A percentile compares a stretch with the other conserved stretches of the same genome.
Conservation (phyloP, 2,329 filamentous ascomycete species). For the Torrubiellomyces zombiae region DNA sequence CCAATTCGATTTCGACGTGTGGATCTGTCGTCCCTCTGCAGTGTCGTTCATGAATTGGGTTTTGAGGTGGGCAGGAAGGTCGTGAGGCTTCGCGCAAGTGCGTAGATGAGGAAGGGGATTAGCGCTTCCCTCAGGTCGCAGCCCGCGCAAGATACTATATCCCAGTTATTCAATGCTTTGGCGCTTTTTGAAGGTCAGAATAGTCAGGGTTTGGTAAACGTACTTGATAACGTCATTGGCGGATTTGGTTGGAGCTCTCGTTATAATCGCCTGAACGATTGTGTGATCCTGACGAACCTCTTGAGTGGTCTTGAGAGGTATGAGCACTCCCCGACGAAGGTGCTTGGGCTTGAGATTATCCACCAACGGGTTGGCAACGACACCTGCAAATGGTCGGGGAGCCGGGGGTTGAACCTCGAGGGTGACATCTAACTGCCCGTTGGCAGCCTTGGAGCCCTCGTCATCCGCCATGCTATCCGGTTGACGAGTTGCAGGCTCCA, state of each 20-base stretch:
- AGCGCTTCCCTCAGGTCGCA: slow-evolving; percentile 43
- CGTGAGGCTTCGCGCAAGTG: slow-evolving; percentile 55
- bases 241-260: slow-evolving; percentile 53
- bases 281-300: slow-evolving; percentile 43
- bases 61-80: slow-evolving; percentile 50
- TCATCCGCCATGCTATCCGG: slow-evolving; percentile 2
- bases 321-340: slow-evolving; percentile 30
- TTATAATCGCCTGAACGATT: slow-evolving; percentile 49
- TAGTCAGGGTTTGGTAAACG: background rate
- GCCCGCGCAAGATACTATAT: slow-evolving; percentile 34
- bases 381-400: slow-evolving; percentile 2
- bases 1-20: slow-evolving; percentile 42
- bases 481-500: no score
- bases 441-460: background rate
- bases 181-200: no score
- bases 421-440: slow-evolving; percentile 1
- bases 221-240: slow-evolving; percentile 61
- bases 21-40: slow-evolving; percentile 35
- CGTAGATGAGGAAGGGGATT: slow-evolving; percentile 56
- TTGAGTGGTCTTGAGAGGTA: slow-evolving; percentile 47
- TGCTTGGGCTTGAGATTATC: slow-evolving; percentile 18
- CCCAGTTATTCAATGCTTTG: slow-evolving; percentile 8
- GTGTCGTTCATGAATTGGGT: slow-evolving; percentile 42
- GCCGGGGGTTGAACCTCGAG: background rate
- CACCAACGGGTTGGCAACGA: slow-evolving; percentile 20